These are phyloP conservation scores for Picochlorum sp. DNA, from an alignment of 139 green algal genomes.

Conservation along the genomic window DNA sequence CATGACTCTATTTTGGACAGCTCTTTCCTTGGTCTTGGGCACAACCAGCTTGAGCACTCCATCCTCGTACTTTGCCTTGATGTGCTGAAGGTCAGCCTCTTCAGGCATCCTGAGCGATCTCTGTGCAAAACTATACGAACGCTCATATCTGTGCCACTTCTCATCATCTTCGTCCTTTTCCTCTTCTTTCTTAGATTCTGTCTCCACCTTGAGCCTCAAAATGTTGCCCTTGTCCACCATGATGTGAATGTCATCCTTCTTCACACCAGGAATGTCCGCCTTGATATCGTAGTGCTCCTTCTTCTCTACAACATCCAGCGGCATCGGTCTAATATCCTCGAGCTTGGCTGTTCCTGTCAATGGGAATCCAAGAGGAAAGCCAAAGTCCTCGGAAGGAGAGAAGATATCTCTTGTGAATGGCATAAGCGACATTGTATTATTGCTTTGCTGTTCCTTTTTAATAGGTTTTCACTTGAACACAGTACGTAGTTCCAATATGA, in stretches of 20 bases:
- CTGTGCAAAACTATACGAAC: constrained; percentile 13
- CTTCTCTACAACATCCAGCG: constrained; percentile 22
- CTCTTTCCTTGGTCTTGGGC: constrained; percentile 1
- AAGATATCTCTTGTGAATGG: constrained; percentile 5
- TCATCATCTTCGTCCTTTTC: constrained; percentile 22
- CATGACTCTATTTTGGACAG: not conserved
- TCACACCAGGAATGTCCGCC: constrained; percentile 28
- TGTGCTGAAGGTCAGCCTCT: constrained; percentile 22
- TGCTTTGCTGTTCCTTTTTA: not conserved
- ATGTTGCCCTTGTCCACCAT: constrained; percentile 25
- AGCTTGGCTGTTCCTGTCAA: not conserved
- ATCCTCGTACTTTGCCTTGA: constrained; percentile 32
- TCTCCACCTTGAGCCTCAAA: constrained; percentile 30
- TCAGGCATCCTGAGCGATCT: constrained; percentile 34
- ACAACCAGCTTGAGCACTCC: constrained; percentile 24
- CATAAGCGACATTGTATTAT: constrained; percentile 5
- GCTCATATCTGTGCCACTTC: constrained; percentile 30
- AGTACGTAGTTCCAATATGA: not conserved
- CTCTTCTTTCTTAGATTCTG: constrained; percentile 21
- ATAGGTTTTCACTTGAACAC: not conserved
- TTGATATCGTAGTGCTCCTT: constrained; percentile 26
- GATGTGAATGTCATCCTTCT: constrained; percentile 21
- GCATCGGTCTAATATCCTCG: constrained; percentile 12
- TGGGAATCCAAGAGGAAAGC: constrained; percentile 3
- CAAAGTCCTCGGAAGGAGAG: constrained; percentile 15